Evolutionary conservation across 139 green algal genomes (phyloP).

Genomic region (Mesostigma viride): DNA sequence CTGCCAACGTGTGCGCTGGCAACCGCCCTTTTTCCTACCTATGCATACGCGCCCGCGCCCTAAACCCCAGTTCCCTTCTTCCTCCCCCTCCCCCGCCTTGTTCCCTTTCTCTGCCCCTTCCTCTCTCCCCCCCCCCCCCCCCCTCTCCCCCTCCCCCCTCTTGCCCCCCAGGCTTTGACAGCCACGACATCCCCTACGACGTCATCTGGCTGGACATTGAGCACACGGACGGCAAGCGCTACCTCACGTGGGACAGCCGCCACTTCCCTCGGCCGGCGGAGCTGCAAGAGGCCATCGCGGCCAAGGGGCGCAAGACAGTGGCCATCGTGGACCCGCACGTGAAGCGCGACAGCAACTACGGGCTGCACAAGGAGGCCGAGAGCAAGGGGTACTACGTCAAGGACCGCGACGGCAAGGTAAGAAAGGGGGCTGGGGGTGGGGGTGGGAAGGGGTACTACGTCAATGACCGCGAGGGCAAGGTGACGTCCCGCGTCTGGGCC

Average conservation of each 20-base stretch:
- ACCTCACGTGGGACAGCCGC: conserved; percentile 90
- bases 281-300: conserved; percentile 61
- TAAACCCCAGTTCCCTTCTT: too few species aligned
- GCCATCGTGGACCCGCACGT: conserved; percentile 96
- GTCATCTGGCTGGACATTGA: conserved; percentile 99
- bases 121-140: too few species aligned
- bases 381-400: conserved; percentile 71
- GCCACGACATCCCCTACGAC: conserved; percentile 91
- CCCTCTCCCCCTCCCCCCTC: too few species aligned
- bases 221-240: conserved; percentile 93
- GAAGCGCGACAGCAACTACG: conserved; percentile 76
- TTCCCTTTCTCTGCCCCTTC: too few species aligned
- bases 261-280: conserved; percentile 66
- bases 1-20: too few species aligned
- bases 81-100: too few species aligned
- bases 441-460: conserved; percentile 79
- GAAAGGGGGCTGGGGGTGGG: too few species aligned
- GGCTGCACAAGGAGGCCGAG: conserved; percentile 72
- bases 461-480: conserved; percentile 54
- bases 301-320: conserved; percentile 56
- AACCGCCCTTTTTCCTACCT: too few species aligned
- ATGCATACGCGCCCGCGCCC: too few species aligned
- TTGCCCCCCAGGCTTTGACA: conserved; percentile 58
- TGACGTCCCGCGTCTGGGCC: too few species aligned
- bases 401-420: conserved; percentile 47